A percentile compares a stretch with the other conserved stretches of the same genome.
phyloP scores from a whole-genome alignment of 495 filamentous ascomycete species.

The Penicillium robsamsonii region DNA sequence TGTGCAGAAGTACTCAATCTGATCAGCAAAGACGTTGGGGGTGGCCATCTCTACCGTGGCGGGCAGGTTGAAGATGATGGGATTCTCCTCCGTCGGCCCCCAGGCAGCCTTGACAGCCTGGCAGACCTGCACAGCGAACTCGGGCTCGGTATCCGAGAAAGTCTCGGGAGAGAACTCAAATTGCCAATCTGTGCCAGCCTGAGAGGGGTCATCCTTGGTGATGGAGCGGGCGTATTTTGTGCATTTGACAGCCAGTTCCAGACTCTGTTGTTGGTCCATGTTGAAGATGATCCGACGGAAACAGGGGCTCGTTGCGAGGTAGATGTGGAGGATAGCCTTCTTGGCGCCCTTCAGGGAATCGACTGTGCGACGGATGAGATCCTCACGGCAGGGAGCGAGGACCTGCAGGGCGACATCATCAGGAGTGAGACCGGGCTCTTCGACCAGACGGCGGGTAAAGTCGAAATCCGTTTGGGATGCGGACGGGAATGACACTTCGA shows the following conservation, averaged over 20 bases:
- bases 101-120: constrained; percentile 96
- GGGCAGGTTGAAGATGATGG: constrained; percentile 96
- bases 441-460: constrained; percentile 84
- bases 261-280: constrained; percentile 76
- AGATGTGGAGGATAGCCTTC: constrained; percentile 96
- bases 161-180: constrained; percentile 97
- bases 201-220: constrained; percentile 88
- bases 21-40: constrained; percentile 94
- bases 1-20: constrained; percentile 93
- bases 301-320: constrained; percentile 91
- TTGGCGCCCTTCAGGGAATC: constrained; percentile 86
- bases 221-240: constrained; percentile 83
- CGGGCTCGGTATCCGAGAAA: constrained; percentile 86
- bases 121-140: constrained; percentile 81
- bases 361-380: constrained; percentile 87
- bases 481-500: constrained; percentile 94
- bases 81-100: constrained; percentile 76
- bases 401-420: constrained; percentile 97
- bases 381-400: constrained; percentile 87
- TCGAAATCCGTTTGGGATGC: constrained; percentile 94
- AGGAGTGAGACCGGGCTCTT: constrained; percentile 81
- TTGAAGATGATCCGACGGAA: constrained; percentile 88
- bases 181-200: constrained; percentile 75
- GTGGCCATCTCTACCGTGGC: constrained; percentile 96
- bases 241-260: constrained; percentile 82